These are phyloP conservation scores for Cudoniella acicularis DNA, from an alignment of 495 filamentous ascomycete species.

Conservation along the genomic window DNA sequence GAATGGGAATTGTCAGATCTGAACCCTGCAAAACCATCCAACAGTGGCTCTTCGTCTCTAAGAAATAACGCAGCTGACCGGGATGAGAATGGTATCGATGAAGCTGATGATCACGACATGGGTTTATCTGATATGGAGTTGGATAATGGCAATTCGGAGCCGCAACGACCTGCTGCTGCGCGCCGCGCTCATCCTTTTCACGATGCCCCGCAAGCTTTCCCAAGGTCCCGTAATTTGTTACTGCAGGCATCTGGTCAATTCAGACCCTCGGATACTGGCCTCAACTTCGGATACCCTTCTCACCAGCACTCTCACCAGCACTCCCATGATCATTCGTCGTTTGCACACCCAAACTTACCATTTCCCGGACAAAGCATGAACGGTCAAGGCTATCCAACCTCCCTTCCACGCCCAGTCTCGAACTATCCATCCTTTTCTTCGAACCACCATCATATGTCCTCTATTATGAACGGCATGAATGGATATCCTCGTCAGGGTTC, in stretches of 20 bases:
- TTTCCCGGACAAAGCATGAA: neutral
- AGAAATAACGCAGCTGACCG: neutral
- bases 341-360: neutral
- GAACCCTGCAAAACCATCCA: neutral
- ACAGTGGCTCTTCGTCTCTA: neutral
- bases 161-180: neutral
- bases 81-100: neutral
- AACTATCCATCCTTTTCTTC: neutral
- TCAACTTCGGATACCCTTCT: neutral
- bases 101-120: neutral
- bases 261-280: neutral
- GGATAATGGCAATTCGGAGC: neutral
- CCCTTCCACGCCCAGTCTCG: neutral
- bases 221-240: neutral
- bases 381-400: neutral
- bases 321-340: neutral
- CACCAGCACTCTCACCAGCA: neutral
- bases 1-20: conserved; percentile 14
- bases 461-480: neutral
- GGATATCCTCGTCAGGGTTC: neutral
- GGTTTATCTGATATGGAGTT: neutral
- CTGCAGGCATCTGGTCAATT: neutral
- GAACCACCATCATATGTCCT: neutral
- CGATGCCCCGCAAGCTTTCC: neutral
- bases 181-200: neutral